Evolutionary conservation across 1,284 basidiomycete species (phyloP).

Genomic region (Mycosarcoma maydis): DNA sequence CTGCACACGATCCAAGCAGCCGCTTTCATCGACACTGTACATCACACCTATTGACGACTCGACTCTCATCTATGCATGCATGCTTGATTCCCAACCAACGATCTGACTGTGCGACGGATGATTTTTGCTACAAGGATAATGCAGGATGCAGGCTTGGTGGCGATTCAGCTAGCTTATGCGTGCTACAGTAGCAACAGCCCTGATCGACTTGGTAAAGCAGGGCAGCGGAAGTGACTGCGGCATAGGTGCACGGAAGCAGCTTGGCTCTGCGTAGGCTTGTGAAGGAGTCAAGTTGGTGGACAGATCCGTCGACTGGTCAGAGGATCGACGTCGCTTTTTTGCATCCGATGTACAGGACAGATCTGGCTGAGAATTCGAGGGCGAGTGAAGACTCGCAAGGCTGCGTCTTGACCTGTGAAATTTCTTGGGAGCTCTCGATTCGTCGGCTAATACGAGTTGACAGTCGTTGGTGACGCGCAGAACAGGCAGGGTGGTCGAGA

Average conservation of each 20-base stretch:
- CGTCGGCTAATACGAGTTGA: slow-evolving; percentile 2
- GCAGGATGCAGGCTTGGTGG: slow-evolving; percentile 1
- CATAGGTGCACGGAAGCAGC: slow-evolving; percentile 26
- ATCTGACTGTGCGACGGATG: slow-evolving; percentile 12
- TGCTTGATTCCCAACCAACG: slow-evolving; percentile 27
- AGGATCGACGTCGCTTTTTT: not conserved
- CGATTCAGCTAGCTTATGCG: too few relatives aligned
- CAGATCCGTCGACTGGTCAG: not conserved
- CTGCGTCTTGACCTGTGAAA: not conserved
- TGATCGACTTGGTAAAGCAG: slow-evolving; percentile 6
- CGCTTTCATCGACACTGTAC: slow-evolving; percentile 24
- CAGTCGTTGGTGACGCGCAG: slow-evolving; percentile 13
- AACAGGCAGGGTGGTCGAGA: not conserved
- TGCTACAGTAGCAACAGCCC: not conserved
- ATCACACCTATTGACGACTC: slow-evolving; percentile 24
- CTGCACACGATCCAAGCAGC: not conserved
- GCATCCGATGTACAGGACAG: not conserved
- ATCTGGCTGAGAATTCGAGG: not conserved
- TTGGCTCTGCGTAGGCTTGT: slow-evolving; percentile 22
- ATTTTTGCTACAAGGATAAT: not conserved
- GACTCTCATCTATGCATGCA: slow-evolving; percentile 28
- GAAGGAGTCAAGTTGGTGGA: not conserved
- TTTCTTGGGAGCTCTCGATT: not conserved
- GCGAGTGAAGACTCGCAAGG: not conserved
- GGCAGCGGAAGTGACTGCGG: slow-evolving; percentile 23